Evolutionary conservation across 805 yeast genomes (phyloP), one percentile per base, ranked within the genome.

Genomic region (Candida lessepsii): DNA sequence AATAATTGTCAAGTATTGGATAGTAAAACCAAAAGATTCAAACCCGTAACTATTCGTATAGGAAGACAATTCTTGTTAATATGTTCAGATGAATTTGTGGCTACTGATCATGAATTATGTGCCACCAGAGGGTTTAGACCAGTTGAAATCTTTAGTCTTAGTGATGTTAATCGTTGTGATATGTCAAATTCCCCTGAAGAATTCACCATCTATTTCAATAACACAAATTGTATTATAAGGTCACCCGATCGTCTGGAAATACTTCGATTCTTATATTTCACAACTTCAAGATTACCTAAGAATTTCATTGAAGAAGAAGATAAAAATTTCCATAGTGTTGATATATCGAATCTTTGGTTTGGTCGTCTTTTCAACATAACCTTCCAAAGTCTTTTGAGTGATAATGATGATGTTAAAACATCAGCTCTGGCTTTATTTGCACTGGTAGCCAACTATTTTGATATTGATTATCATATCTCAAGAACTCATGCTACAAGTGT

Each of bases 31-130:
- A 71, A 73, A n/a, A 63, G 75, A 24, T 79, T 76, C 47, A 64
- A 73, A 14, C 83, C 86, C 1, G 82, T 83, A 3, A 73, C 77
- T 0, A 43, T 87, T 44, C 80, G 78, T 50, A 72, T 87, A 39
- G 96, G 96, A 6, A 74, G 83, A 41, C 78, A 77, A 49, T 82
- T 69, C 61, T 53, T 86, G 31, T 90, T 84, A 54, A 60, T 85
- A 4, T 65, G 65, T 42, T 49, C 54, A 3, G 60, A 52, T 18
- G 59, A 60, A 5, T 34, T 41, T 16, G 45, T 52, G 5, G 37
- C 43, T 4, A 58, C 57, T 21, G 43, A 45, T 10, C 52, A 49
- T 6, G 50, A 51, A 4, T 33, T 49, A 8, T 43, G 54, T 16
- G 59, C 51, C 1, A 63, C 68, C 3, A 46, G 49, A 18, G 54